phyloP scores from a whole-genome alignment of 2,329 filamentous ascomycete species.

The Curvularia hawaiiensis region DNA sequence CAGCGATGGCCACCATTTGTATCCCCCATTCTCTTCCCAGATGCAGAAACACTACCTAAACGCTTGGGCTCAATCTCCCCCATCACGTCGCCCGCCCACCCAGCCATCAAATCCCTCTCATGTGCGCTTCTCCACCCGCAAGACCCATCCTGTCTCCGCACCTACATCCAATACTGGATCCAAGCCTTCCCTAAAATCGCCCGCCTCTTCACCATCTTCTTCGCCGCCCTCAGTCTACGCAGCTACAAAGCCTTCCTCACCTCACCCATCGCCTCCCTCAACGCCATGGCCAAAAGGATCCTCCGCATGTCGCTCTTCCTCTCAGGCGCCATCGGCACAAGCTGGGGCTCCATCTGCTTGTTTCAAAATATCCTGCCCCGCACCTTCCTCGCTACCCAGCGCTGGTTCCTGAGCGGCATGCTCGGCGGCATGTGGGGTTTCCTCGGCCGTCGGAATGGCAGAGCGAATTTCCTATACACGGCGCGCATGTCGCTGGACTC shows the following conservation, averaged over 20 bases:
- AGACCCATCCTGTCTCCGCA: conserved; percentile 86
- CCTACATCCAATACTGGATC: conserved; percentile 86
- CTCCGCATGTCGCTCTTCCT: conserved; percentile 78
- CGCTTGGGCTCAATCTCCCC: conserved; percentile 73
- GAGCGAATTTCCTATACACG: conserved; percentile 77
- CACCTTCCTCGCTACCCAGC: conserved; percentile 75
- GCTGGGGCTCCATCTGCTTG: conserved; percentile 89
- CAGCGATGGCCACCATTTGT: conserved; percentile 87
- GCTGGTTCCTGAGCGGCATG: conserved; percentile 89
- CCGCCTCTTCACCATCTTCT: conserved; percentile 77
- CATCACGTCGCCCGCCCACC: conserved; percentile 83
- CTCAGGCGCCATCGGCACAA: conserved; percentile 81
- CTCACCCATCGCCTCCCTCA: conserved; percentile 70
- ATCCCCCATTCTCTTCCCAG: conserved; percentile 85
- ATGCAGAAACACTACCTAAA: conserved; percentile 65
- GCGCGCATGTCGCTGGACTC: conserved; percentile 80
- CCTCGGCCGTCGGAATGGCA: conserved; percentile 64
- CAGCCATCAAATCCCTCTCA: conserved; percentile 80
- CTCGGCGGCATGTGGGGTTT: conserved; percentile 85
- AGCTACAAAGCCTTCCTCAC: conserved; percentile 71
- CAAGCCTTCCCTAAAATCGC: conserved; percentile 78
- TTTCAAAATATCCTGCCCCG: conserved; percentile 81
- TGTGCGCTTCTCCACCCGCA: conserved; percentile 88
- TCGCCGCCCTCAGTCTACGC: conserved; percentile 72
- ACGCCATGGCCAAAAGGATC: conserved; percentile 68